Conservation (phyloP, 805 yeast species). For the Saccharomycopsis babjevae region DNA sequence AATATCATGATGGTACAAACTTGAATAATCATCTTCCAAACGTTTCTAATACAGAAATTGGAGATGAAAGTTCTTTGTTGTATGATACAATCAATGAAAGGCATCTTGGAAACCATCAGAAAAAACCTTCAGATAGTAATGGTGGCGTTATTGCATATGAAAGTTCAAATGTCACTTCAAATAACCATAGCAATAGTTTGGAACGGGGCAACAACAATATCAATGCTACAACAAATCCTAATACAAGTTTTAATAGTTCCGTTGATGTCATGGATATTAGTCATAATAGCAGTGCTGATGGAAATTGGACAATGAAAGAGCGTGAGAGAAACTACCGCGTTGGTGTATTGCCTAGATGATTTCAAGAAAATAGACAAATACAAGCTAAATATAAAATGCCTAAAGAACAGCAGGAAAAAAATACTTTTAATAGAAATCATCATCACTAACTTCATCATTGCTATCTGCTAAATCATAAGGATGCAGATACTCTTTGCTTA, state of each 20-base stretch:
- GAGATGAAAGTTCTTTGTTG: neutral
- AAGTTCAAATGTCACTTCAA: neutral
- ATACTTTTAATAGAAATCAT: slow-evolving; percentile 21
- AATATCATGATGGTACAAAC: neutral
- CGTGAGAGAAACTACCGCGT: neutral
- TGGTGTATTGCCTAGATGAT: neutral
- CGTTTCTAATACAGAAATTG: neutral
- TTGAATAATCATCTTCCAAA: neutral
- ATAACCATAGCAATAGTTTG: neutral
- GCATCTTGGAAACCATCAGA: neutral
- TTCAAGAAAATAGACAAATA: too few species aligned
- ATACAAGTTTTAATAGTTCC: neutral
- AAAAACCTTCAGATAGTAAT: neutral
- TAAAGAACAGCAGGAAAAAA: neutral
- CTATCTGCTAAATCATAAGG: slow-evolving; percentile 30
- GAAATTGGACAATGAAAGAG: neutral
- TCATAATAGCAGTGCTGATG: neutral
- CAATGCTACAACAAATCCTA: neutral
- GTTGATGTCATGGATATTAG: neutral
- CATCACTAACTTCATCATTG: slow-evolving; percentile 35
- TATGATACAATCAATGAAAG: neutral
- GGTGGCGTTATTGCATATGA: neutral
- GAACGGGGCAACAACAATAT: neutral
- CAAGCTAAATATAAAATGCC: neutral
- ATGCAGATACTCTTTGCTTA: slow-evolving; percentile 33